Conservation (phyloP, 805 yeast species). For the Pichia pseudocactophila region DNA sequence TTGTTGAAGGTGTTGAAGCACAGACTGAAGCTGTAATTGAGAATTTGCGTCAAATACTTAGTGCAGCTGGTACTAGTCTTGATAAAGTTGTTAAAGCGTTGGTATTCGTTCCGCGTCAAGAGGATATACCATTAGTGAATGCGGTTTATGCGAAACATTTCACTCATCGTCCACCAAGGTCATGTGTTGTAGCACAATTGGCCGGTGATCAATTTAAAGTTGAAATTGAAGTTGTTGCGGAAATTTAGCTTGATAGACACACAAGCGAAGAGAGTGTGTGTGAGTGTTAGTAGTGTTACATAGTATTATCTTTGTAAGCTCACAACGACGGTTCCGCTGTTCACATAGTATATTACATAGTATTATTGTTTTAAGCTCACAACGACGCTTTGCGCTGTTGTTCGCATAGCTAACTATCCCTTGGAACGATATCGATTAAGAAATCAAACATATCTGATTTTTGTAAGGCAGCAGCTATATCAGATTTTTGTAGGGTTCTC, state of each 20-base stretch:
- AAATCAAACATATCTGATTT: conserved; percentile 97
- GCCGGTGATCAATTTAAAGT: conserved; percentile 37
- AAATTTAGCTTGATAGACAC: too few relatives aligned
- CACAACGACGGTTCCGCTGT: too few relatives aligned
- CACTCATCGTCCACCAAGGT: conserved; percentile 41
- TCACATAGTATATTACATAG: too few relatives aligned
- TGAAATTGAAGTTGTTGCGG: conserved; percentile 39
- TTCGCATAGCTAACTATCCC: conserved; percentile 56
- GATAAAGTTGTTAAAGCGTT: conserved; percentile 40
- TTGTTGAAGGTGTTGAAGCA: conserved; percentile 35
- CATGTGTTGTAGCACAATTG: conserved; percentile 40
- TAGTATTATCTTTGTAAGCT: too few relatives aligned
- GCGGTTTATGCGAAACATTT: conserved; percentile 39
- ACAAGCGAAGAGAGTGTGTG: too few relatives aligned
- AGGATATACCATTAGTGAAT: conserved; percentile 35
- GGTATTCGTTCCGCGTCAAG: conserved; percentile 37
- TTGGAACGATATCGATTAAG: conserved; percentile 89
- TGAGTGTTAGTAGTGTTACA: too few relatives aligned
- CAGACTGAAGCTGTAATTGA: conserved; percentile 39
- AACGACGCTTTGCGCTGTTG: too few relatives aligned
- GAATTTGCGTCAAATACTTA: conserved; percentile 33
- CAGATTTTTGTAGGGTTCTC: conserved; percentile 87
- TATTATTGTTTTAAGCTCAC: too few relatives aligned
- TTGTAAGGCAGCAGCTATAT: conserved; percentile 90
- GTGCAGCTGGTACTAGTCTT: conserved; percentile 35